phyloP scores from a whole-genome alignment of 2,329 filamentous ascomycete genomes.

The Elsinoe arachidis region DNA sequence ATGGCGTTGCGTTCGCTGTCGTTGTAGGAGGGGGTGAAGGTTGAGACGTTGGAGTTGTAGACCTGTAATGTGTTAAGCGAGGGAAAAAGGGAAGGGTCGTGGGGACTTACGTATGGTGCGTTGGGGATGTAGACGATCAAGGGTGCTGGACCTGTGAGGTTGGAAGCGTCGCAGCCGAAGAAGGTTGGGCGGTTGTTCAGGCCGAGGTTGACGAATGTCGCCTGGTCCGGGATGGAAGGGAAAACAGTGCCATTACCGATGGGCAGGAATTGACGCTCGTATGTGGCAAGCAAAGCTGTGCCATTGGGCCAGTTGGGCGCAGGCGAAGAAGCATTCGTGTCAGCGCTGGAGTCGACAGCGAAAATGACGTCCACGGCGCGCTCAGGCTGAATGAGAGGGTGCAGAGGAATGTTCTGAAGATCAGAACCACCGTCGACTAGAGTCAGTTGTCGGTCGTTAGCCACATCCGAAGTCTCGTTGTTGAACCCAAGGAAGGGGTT shows the following conservation, averaged over 20 bases:
- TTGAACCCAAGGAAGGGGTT: conserved; percentile 69
- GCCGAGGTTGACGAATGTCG: conserved; percentile 70
- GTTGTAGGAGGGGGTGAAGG: conserved; percentile 60
- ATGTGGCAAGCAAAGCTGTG: conserved; percentile 64
- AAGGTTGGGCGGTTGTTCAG: conserved; percentile 68
- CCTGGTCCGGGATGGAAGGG: conserved; percentile 61
- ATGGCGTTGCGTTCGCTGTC: conserved; percentile 63
- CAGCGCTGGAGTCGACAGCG: conserved; percentile 68
- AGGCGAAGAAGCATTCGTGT: conserved; percentile 42
- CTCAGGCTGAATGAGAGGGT: conserved; percentile 66
- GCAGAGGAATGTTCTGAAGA: conserved; percentile 67
- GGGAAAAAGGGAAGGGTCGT: background rate
- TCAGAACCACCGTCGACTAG: conserved; percentile 75
- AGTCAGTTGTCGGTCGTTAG: conserved; percentile 48
- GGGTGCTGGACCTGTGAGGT: conserved; percentile 53
- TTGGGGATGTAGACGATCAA: conserved; percentile 85
- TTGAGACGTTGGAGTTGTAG: conserved; percentile 67
- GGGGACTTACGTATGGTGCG: conserved; percentile 43
- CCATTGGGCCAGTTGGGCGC: conserved; percentile 65
- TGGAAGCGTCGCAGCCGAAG: conserved; percentile 66
- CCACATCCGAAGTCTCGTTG: conserved; percentile 49
- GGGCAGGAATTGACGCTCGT: conserved; percentile 52
- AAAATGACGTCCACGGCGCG: conserved; percentile 72
- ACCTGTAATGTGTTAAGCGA: conserved; percentile 44
- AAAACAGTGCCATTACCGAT: conserved; percentile 62